Evolutionary conservation across 495 filamentous ascomycete species (phyloP), one percentile per base, ranked within the genome.

Genomic region (Hypoxylon perforatum): DNA sequence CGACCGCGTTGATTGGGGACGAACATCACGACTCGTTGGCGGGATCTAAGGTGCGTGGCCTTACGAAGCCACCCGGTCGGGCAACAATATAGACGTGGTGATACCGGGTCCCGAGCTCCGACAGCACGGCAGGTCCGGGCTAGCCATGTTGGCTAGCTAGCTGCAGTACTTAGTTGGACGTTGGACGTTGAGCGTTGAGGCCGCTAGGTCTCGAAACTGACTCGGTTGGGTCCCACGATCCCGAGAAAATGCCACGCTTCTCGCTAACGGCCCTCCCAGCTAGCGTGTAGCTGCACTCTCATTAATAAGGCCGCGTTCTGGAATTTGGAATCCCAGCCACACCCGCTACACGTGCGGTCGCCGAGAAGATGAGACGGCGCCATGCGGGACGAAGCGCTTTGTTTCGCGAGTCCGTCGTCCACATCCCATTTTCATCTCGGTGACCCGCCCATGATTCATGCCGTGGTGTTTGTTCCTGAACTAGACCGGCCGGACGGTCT

Each of bases 331-430:
- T 46, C 12, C 8, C 54, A 17, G 22, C n/a, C 21, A 15, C 51
- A 33, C 11, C 30, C n/a, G n/a, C 3, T 33, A 33, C 30, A 61
- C 57, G 57, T 58, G 57, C 57, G n/a, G n/a, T n/a, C 39, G n/a
- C 56, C 19, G 22, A 22, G 19, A 41, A 17, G 55, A n/a, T 44
- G 44, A 61, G 61, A 51, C 60, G 61, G 54, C 60, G 25, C 44
- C 33, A 49, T 1, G 36, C 55, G 59, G 59, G 65, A 63, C 8
- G 55, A 68, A 30, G 54, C 53, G 61, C 22, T 28, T 52, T 18
- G 15, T 44, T 44, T 18, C 30, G 10, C 21, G 18, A 59, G 36
- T 22, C 49, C 17, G 5, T 38, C n/a, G 21, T 19, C 19, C 42
- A n/a, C n/a, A n/a, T n/a, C 15, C 12, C 17, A 30, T 44, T 42